Conservation (phyloP, 169 alveolate genomes). For the Cryptosporidium andersoni region DNA sequence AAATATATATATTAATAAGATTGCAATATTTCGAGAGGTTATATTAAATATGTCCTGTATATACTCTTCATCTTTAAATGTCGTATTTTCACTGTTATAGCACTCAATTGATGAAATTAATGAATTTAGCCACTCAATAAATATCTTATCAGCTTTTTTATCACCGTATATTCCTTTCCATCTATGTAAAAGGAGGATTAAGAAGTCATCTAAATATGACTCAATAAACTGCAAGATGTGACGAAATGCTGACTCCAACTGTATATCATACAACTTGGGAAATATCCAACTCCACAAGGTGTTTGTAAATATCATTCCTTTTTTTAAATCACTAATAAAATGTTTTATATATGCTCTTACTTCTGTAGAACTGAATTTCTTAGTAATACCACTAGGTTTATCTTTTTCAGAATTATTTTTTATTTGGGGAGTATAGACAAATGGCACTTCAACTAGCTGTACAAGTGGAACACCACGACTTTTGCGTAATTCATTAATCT, state of each 20-base stretch:
- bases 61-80: not conserved
- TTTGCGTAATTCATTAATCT: conserved; percentile 41
- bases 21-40: not conserved
- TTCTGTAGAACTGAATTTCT: conserved; percentile 46
- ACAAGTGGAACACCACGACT: conserved; percentile 29
- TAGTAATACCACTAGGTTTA: not conserved
- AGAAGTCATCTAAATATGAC: conserved; percentile 52
- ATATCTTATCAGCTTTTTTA: conserved; percentile 22
- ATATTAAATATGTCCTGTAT: too few species aligned
- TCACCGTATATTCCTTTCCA: conserved; percentile 32
- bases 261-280: not conserved
- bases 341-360: conserved; percentile 29
- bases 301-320: conserved; percentile 7
- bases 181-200: conserved; percentile 23
- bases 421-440: conserved; percentile 64
- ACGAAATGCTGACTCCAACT: not conserved
- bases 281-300: not conserved
- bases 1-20: conserved; percentile 20
- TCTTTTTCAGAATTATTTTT: not conserved
- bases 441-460: conserved; percentile 64
- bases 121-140: conserved; percentile 24
- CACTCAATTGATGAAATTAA: conserved; percentile 1
- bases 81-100: not conserved
- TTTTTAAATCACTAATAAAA: conserved; percentile 1
- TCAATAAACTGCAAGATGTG: conserved; percentile 9